Conservation (phyloP, 805 yeast species). For the Torulaspora quercuum region DNA sequence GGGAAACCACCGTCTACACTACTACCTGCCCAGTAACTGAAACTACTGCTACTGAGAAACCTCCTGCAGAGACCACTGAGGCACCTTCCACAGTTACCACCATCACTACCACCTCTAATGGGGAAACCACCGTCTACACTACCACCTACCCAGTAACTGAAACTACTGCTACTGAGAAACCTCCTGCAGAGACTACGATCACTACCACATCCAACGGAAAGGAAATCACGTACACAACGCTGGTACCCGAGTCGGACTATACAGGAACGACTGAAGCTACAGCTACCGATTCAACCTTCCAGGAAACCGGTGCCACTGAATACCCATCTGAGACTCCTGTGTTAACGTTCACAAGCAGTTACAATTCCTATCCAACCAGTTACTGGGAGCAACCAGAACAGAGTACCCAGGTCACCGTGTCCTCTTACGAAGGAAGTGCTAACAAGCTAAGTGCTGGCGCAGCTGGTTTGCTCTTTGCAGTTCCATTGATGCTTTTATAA, state of each 20-base stretch:
- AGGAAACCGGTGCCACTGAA: constrained; percentile 1
- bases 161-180: constrained; percentile 1
- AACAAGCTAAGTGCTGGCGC: background rate
- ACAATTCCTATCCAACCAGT: constrained; percentile 5
- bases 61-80: background rate
- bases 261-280: too few relatives aligned
- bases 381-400: background rate
- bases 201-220: too few relatives aligned
- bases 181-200: constrained; percentile 4
- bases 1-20: background rate
- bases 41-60: background rate
- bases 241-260: too few relatives aligned
- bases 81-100: constrained; percentile 1
- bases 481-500: constrained; percentile 3
- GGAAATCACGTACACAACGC: too few relatives aligned
- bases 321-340: constrained; percentile 3
- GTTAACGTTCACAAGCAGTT: background rate
- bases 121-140: constrained; percentile 2
- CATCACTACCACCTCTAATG: constrained; percentile 6
- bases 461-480: background rate
- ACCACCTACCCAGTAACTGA: too few relatives aligned
- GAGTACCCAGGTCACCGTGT: background rate
- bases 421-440: constrained; percentile 5
- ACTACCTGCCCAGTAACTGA: constrained; percentile 3
- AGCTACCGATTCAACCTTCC: too few relatives aligned